Base-by-base conservation (phyloP, 75 land plant species). In the Selaginella moellendorffii region DNA sequence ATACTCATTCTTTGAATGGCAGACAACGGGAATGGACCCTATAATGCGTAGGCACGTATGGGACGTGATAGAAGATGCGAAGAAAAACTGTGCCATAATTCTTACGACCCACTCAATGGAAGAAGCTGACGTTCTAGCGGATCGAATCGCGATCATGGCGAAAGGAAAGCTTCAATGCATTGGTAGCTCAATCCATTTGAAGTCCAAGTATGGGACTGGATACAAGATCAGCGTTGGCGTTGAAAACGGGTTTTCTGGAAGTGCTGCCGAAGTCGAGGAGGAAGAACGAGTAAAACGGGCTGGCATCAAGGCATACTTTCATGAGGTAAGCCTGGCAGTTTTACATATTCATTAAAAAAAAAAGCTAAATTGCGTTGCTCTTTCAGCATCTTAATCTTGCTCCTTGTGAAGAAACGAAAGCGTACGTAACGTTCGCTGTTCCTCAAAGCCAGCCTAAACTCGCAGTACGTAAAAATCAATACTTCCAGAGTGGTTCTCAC, bases 401-500 rank as follows among this genome's bases (percentile, higher is more conserved):
- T 2, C 90, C 96, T 1, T 83, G 79, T 21, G 90, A 89, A 64
- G 96, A 88, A 70, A 83, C 79, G 67, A 81, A 74, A 66, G 58
- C 83, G 19, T 89, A 80, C 61, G 68, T 83, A 36, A 89, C 98
- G n/a, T 93, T 79, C 66, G 66, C 88, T 25, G 81, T 93, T 67
- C 98, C 96, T 52, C 84, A 80, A 52, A 85, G 77, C 53, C 96
- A 93, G 56, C 54, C 20, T 1, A 63, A 76, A 8, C 65, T 93
- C 42, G 74, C 78, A 61, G 97, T 92, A 78, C 46, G 52, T 56
- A 56, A 24, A 2, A 56, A 56, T 36, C 46, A 36, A n/a, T n/a
- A n/a, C n/a, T n/a, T n/a, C n/a, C n/a, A n/a, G n/a, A n/a, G n/a
- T n/a, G n/a, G n/a, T n/a, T n/a, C n/a, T n/a, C n/a, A n/a, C n/a